phyloP scores from a whole-genome alignment of 148 eudicot genomes.

The Rhododendron ovatum region DNA sequence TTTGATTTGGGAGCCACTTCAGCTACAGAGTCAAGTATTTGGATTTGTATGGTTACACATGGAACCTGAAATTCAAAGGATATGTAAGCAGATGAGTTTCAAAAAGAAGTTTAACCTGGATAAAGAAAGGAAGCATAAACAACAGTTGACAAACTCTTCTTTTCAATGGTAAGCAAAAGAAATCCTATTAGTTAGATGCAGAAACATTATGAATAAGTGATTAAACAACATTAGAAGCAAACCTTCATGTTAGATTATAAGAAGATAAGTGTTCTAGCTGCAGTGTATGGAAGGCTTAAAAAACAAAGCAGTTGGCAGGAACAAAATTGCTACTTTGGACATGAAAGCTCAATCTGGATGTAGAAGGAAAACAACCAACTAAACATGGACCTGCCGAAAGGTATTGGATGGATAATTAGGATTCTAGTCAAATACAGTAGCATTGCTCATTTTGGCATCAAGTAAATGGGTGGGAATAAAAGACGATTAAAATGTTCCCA shows the following conservation, averaged over 20 bases:
- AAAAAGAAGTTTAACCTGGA: background rate
- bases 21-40: constrained; percentile 23
- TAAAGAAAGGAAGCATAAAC: constrained; percentile 13
- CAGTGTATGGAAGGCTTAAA: background rate
- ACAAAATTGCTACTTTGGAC: background rate
- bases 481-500: background rate
- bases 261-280: background rate
- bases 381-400: background rate
- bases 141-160: background rate
- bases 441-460: background rate
- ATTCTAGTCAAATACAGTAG: background rate
- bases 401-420: background rate
- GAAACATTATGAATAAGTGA: background rate
- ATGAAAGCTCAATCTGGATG: background rate
- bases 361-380: background rate
- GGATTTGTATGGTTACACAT: constrained; percentile 28
- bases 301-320: background rate
- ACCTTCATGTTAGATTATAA: background rate
- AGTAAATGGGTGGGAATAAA: background rate
- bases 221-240: background rate
- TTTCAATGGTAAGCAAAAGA: background rate
- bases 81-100: background rate
- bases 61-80: constrained; percentile 35
- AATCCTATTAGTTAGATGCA: background rate
- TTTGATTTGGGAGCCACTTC: constrained; percentile 57